Evolutionary conservation across 192 early-diverging fungal genomes (phyloP).

Genomic region (Coemansia sp.): DNA sequence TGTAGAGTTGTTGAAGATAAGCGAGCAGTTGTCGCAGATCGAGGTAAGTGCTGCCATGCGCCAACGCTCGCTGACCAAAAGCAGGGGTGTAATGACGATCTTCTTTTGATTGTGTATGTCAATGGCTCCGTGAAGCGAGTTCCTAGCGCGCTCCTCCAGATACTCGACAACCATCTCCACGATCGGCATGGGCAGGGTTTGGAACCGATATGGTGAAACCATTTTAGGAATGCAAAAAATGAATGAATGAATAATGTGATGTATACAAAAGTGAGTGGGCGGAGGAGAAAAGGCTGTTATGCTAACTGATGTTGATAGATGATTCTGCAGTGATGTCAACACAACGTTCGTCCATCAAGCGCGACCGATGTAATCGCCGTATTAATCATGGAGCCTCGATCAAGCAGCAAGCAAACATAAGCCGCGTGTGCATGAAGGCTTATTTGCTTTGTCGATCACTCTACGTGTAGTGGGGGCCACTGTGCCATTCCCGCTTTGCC

Average conservation of each 20-base stretch:
- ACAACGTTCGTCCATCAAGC: background rate
- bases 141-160: background rate
- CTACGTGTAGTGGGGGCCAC: background rate
- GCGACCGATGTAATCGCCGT: background rate
- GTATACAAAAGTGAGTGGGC: background rate
- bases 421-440: conserved; percentile 2
- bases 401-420: background rate
- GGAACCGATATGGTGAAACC: background rate
- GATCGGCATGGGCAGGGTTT: conserved; percentile 5
- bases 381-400: background rate
- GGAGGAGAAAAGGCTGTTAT: background rate
- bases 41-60: background rate
- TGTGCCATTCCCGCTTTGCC: background rate
- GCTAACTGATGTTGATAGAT: too few relatives aligned
- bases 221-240: background rate
- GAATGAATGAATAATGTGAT: background rate
- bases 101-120: background rate
- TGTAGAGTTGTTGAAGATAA: background rate
- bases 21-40: background rate
- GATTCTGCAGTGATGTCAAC: too few relatives aligned
- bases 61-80: conserved; percentile 5
- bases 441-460: background rate
- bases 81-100: background rate
- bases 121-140: background rate
- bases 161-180: conserved; percentile 4